Percentiles rank a stretch among this genome's conserved stretches.
Evolutionary conservation across 129 eudicot species (phyloP).

Genomic region (Cynara cardunculus): DNA sequence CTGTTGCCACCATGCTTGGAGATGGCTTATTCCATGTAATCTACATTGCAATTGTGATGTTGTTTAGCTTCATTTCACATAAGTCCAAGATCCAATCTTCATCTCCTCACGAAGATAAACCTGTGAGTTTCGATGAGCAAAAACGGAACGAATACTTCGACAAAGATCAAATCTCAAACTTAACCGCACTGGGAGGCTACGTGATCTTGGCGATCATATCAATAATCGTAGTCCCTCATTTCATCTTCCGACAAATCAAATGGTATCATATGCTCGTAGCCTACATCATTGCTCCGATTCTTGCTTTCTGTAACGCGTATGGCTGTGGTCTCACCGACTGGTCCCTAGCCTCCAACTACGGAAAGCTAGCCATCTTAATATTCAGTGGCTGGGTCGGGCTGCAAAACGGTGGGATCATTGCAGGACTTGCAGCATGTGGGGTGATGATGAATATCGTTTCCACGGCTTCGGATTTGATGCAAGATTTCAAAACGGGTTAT

Average conservation of each 20-base stretch:
- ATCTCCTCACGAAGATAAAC: slow-evolving; percentile 2
- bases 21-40: slow-evolving; percentile 57
- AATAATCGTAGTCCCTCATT: slow-evolving; percentile 33
- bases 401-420: slow-evolving; percentile 54
- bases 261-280: slow-evolving; percentile 60
- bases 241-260: slow-evolving; percentile 50
- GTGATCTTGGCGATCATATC: slow-evolving; percentile 37
- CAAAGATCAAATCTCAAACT: slow-evolving; percentile 53
- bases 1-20: slow-evolving; percentile 62
- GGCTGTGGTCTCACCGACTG: slow-evolving; percentile 76
- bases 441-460: slow-evolving; percentile 69
- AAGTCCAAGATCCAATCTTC: neutral
- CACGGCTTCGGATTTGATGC: slow-evolving; percentile 65
- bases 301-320: slow-evolving; percentile 74
- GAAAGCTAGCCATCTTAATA: slow-evolving; percentile 53
- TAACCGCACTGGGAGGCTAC: slow-evolving; percentile 48
- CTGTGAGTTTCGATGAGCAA: slow-evolving; percentile 36
- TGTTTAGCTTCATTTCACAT: neutral
- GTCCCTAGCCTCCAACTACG: slow-evolving; percentile 70
- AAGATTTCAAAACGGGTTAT: slow-evolving; percentile 65
- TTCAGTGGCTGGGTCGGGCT: slow-evolving; percentile 58
- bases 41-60: slow-evolving; percentile 34
- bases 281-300: slow-evolving; percentile 48
- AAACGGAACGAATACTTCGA: slow-evolving; percentile 42
- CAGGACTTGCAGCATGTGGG: slow-evolving; percentile 77